These are phyloP conservation scores for Sclerospora graminicola DNA, from an alignment of 352 stramenopile species.

Conservation along the genomic window DNA sequence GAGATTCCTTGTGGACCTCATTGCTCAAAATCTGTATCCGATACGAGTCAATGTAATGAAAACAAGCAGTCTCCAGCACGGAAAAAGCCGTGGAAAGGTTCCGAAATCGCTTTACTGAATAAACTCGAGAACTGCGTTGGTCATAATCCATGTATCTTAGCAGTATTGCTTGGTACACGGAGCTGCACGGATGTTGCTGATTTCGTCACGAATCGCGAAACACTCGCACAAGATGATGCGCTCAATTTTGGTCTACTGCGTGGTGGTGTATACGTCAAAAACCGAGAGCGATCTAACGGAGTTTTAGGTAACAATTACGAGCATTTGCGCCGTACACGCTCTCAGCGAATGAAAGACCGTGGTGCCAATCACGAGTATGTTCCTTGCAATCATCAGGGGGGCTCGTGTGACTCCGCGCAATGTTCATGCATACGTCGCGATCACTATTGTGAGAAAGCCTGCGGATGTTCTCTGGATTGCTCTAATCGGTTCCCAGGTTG, in stretches of 20 bases:
- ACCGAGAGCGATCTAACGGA: conserved; percentile 21
- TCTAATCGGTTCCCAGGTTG: conserved; percentile 71
- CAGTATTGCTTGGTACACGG: conserved; percentile 28
- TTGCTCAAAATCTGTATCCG: conserved; percentile 10
- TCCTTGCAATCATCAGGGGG: conserved; percentile 48
- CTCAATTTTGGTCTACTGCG: conserved; percentile 8
- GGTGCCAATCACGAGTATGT: conserved; percentile 66
- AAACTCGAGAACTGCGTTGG: conserved; percentile 31
- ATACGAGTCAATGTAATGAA: conserved; percentile 1
- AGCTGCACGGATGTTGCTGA: conserved; percentile 31
- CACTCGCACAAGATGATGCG: conserved; percentile 3
- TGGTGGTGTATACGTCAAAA: conserved; percentile 6
- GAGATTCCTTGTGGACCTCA: conserved; percentile 18
- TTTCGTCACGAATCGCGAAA: conserved; percentile 9
- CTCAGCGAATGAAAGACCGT: conserved; percentile 74
- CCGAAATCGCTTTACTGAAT: conserved; percentile 33
- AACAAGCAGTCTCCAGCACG: neutral
- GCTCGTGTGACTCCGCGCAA: conserved; percentile 45
- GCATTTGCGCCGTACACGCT: conserved; percentile 54
- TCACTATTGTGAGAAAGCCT: conserved; percentile 70
- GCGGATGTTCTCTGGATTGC: conserved; percentile 51
- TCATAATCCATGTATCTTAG: conserved; percentile 29
- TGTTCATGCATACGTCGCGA: conserved; percentile 77
- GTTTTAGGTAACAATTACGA: conserved; percentile 53
- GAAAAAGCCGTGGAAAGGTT: conserved; percentile 21